Conservation (phyloP, 768 basidiomycete species). For the Rhodosporidiobolus sp. region DNA sequence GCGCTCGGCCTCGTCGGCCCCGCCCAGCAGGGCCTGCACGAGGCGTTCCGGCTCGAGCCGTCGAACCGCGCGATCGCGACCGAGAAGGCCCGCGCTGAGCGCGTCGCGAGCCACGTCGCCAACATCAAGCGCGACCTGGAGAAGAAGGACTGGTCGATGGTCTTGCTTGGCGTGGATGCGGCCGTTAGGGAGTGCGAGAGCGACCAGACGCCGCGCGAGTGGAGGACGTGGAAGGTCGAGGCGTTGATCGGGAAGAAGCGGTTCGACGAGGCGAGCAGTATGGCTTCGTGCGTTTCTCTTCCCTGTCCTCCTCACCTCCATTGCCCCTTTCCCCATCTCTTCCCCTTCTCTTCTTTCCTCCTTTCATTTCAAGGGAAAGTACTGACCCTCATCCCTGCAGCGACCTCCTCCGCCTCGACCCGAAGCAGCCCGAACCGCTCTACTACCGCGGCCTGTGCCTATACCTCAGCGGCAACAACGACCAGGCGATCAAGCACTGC, state of each 20-base stretch:
- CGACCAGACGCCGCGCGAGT: slow-evolving; percentile 69
- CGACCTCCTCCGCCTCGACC: slow-evolving; percentile 68
- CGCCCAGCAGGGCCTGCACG: slow-evolving; percentile 65
- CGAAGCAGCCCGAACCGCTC: slow-evolving; percentile 74
- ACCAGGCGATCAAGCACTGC: slow-evolving; percentile 68
- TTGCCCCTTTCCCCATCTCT: too few species aligned
- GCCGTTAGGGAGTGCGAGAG: slow-evolving; percentile 63
- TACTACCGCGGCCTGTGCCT: slow-evolving; percentile 73
- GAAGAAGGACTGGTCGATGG: slow-evolving; percentile 70
- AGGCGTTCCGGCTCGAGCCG: slow-evolving; percentile 62
- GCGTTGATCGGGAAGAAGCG: slow-evolving; percentile 68
- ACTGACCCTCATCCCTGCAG: slow-evolving; percentile 49
- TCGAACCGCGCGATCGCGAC: slow-evolving; percentile 61
- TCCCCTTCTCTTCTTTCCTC: neutral
- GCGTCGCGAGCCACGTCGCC: slow-evolving; percentile 51
- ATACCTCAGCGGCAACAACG: slow-evolving; percentile 67
- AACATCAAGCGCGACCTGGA: slow-evolving; percentile 52
- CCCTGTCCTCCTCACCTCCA: neutral
- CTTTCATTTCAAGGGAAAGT: too few species aligned
- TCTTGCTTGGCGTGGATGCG: slow-evolving; percentile 73
- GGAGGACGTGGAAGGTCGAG: slow-evolving; percentile 76
- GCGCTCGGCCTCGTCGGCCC: slow-evolving; percentile 68
- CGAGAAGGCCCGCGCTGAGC: slow-evolving; percentile 62
- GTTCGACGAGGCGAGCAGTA: slow-evolving; percentile 68
- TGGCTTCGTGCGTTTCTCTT: slow-evolving; percentile 65